Evolutionary conservation across 108 stramenopile species (phyloP).

Genomic region (Chaetoceros tenuissimus): DNA sequence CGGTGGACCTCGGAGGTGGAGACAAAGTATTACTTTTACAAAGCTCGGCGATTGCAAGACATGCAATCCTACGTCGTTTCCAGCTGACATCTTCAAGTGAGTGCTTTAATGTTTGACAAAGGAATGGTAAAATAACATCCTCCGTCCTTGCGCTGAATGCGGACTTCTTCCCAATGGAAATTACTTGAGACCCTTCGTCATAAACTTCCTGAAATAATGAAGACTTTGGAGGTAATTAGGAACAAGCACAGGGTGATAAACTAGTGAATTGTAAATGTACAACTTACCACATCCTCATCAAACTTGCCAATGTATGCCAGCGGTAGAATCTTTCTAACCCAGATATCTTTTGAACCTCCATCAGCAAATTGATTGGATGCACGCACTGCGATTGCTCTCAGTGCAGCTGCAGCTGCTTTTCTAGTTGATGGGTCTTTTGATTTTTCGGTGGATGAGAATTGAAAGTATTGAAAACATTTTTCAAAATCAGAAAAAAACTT

Average conservation of each 20-base stretch:
- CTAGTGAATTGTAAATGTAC: too few species aligned
- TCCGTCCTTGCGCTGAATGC: constrained; percentile 44
- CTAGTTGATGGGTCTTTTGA: constrained; percentile 61
- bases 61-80: too few species aligned
- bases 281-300: constrained; percentile 62
- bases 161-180: constrained; percentile 5
- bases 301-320: constrained; percentile 64
- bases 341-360: constrained; percentile 65
- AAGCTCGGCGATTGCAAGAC: too few species aligned
- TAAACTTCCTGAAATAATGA: constrained; percentile 72
- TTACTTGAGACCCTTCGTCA: constrained; percentile 75
- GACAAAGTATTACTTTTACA: too few species aligned
- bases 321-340: constrained; percentile 58
- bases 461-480: constrained; percentile 35
- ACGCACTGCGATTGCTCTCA: constrained; percentile 66
- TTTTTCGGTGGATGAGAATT: constrained; percentile 26
- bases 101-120: constrained; percentile 35
- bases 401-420: constrained; percentile 56
- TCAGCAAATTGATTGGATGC: constrained; percentile 62
- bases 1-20: too few species aligned
- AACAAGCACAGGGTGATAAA: too few species aligned
- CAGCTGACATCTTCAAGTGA: too few species aligned
- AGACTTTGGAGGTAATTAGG: too few species aligned
- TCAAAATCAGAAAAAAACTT: constrained; percentile 20
- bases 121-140: constrained; percentile 47